Evolutionary conservation across 108 stramenopile genomes (phyloP), one percentile per base, ranked within the genome.

Genomic region (Skeletonema marinoi): DNA sequence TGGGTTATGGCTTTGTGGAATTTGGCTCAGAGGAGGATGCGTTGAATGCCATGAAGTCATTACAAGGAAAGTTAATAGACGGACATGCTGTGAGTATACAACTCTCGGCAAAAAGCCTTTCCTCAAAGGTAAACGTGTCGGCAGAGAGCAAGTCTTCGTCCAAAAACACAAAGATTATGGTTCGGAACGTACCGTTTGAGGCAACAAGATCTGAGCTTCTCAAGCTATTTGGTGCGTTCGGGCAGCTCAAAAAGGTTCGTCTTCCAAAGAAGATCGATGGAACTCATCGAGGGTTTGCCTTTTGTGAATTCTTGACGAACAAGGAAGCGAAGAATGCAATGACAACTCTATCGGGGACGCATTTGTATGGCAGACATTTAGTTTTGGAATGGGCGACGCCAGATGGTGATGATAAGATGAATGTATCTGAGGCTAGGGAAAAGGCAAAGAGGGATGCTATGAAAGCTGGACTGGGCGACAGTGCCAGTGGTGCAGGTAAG

Each of bases 1-100:
- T 98, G 96, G 99, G 99, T 14, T 99, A 88, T 81, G 98, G 99
- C 11, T 99, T 99, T 85, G 96, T 99, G 48, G 99, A 99, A 78
- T 97, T 96, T 71, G 64, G 70, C n/a, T 89, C 92, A 21, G 74
- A 82, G 58, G 78, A 78, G 21, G 66, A 74, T 16, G 97, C 94
- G 32, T 71, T 75, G 6, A 92, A 88, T 44, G 98, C 98, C 7
- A 70, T 98, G 51, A 86, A 90, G 78, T 73, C 71, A 29, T 60
- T 97, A 21, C 92, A 97, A 63, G 97, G 97, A 8, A 85, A 77
- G n/a, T 65, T 91, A 9, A 83, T 99, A 9, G 97, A 99, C 73
- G 97, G 93, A 9, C 98, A 98, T 75, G 84, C 92, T 7, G 69
- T 98, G 68, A 92, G 98, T 71, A 76, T 98, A 9, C 88, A 94